A percentile compares a stretch with the other conserved stretches of the same genome.
phyloP scores from a whole-genome alignment of 176 grass and related monocot genomes.

The Panicum miliaceum region DNA sequence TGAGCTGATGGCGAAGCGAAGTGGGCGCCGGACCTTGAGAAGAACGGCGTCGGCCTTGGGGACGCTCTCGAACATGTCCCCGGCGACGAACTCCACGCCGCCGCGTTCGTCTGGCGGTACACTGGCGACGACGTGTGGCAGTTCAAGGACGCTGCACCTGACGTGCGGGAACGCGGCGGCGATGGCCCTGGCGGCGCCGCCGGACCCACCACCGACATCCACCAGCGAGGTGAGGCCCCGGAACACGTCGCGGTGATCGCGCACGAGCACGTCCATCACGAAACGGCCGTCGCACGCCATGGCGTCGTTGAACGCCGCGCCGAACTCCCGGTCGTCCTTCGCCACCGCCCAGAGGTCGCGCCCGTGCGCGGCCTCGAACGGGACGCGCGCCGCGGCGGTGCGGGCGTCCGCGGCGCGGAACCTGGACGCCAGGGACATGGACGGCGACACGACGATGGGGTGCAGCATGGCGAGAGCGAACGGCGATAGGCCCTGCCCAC shows the following conservation, averaged over 20 bases:
- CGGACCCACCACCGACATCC: conserved; percentile 56
- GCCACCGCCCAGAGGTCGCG: conserved; percentile 45
- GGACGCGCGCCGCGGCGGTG: conserved; percentile 19
- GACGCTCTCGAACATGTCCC: conserved; percentile 53
- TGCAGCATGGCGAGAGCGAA: conserved; percentile 62
- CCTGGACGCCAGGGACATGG: conserved; percentile 56
- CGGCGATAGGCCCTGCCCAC: conserved; percentile 39
- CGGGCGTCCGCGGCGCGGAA: conserved; percentile 34
- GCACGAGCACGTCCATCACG: conserved; percentile 57
- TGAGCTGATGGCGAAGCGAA: not conserved
- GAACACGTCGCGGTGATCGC: conserved; percentile 42
- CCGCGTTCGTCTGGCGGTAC: conserved; percentile 25
- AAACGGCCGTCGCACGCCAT: conserved; percentile 61
- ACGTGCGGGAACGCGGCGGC: conserved; percentile 52
- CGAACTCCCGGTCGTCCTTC: conserved; percentile 44
- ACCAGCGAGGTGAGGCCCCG: conserved; percentile 53
- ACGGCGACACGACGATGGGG: conserved; percentile 49
- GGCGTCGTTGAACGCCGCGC: conserved; percentile 57
- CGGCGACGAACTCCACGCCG: conserved; percentile 55
- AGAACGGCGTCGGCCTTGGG: conserved; percentile 48
- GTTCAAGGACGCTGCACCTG: conserved; percentile 59
- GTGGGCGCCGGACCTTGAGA: conserved; percentile 24
- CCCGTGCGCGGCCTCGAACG: conserved; percentile 49
- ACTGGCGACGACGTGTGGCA: conserved; percentile 45
- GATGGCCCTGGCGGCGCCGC: conserved; percentile 46